Evolutionary conservation across 441 rosid genomes (phyloP), one percentile per base, ranked within the genome.

Genomic region (Pelargonium australe): DNA sequence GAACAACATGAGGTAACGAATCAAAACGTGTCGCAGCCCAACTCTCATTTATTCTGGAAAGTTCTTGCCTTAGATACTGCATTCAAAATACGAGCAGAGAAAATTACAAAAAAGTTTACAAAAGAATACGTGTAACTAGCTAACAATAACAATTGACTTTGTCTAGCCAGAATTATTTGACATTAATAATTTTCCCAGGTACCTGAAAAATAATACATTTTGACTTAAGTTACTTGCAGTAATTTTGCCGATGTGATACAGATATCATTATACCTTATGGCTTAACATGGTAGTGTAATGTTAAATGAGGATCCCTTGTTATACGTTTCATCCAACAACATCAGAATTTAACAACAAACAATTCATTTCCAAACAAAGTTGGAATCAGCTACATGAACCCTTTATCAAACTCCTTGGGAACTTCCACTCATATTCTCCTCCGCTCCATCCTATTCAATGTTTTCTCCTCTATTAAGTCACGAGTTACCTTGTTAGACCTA

Each of bases 1-100:
- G 96, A 57, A 95, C 97, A 62, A 95, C 98, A 81, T 90, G 97
- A 68, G 97, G 98, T 75, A 95, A 85, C n/a, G 99, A 90, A 80
- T 95, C 99, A 84, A 95, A 95, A 60, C 96, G 93, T 72, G 96
- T 85, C 72, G 84, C 86, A 64, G 89, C 86, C 98, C 98, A 92
- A 75, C 84, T 87, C 79, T 88, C 96, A 76, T 89, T 90, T 72
- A 95, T 83, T 76, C 76, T 85, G 77, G 85, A 70, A 68, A 95
- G 84, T 81, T 92, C 99, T 2, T 84, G 87, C 83, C 90, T 85
- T 79, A 95, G 86, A 76, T 89, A 87, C 99, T 95, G 88, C 73
- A 79, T 65, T 77, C 20, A 67, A 68, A 64, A 73, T 73, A 67
- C 72, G 41, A 80, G 55, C 73, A 77, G 41, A 80, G 64, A 37